Evolutionary conservation across 495 filamentous ascomycete species (phyloP), one percentile per base, ranked within the genome.

Genomic region (Diplogelasinospora grovesii): DNA sequence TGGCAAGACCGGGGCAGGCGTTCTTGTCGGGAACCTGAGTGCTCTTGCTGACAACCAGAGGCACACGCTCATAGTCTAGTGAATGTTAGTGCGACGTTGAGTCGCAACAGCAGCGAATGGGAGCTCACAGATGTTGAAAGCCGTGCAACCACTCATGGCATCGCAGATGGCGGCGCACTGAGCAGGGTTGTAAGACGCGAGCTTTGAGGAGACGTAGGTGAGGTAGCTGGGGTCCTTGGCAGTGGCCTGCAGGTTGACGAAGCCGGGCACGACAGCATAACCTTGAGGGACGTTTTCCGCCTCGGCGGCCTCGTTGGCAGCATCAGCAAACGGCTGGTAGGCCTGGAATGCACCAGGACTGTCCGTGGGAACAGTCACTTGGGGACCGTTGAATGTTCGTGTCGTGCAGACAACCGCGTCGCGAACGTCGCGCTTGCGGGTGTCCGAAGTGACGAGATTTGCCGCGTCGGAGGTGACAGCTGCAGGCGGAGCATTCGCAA

Each of bases 1-100:
- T 61, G 26, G 51, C 50, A 54, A 66, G 69, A 39, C 45, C 57
- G 2, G 59, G 57, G 27, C 57, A 52, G 13, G 41, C 9, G 4
- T 35, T 27, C 37, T 45, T 19, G 24, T 52, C 40, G 13, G 49
- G 39, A 10, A 33, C 27, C 39, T 44, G 49, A 16, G 40, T 52
- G 11, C 8, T 8, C 24, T 32, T 13, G 49, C 30, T 40, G 45
- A 52, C 41, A 5, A 44, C 30, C 3, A 38, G 28, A 30, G 49
- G 49, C 3, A 48, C 49, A 18, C 49, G 49, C 40, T 52, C 49
- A 19, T 44, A 48, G 49, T 26, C 45, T 49, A 24, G 0, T 22
- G 5, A 9, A 11, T 40, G 10, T 22, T 22, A 19, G 24, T 3
- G 20, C n/a, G 5, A 16, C 3, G 2, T 5, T 10, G 30, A 3